Conservation (phyloP, 2,329 filamentous ascomycete species). For the Blumeria hordei region DNA sequence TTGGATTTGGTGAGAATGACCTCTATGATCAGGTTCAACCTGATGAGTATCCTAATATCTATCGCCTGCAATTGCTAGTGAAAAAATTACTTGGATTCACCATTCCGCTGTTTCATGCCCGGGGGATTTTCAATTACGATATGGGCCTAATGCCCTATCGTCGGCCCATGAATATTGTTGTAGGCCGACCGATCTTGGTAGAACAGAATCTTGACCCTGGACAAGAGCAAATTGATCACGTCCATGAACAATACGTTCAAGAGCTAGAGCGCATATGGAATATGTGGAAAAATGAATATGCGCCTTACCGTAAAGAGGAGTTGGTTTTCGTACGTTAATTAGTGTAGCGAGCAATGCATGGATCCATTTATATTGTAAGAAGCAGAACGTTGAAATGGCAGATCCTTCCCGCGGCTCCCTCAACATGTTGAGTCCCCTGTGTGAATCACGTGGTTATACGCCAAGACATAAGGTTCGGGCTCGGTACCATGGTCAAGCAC, state of each 20-base stretch:
- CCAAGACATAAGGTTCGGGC: too few relatives aligned
- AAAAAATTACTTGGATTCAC: conserved; percentile 84
- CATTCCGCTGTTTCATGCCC: conserved; percentile 67
- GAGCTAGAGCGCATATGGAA: conserved; percentile 56
- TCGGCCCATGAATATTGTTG: conserved; percentile 65
- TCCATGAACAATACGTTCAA: conserved; percentile 56
- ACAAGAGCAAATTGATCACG: conserved; percentile 50
- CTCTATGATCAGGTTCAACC: conserved; percentile 76
- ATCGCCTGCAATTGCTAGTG: conserved; percentile 58
- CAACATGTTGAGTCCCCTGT: too few relatives aligned
- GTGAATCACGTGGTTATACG: too few relatives aligned
- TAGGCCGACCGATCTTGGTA: conserved; percentile 59
- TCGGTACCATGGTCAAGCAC: too few relatives aligned
- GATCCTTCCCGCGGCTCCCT: too few relatives aligned
- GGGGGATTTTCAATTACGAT: conserved; percentile 94
- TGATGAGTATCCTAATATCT: conserved; percentile 51
- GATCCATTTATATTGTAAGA: too few relatives aligned
- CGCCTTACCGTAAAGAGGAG: conserved; percentile 27
- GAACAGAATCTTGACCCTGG: conserved; percentile 36
- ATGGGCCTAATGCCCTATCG: conserved; percentile 91
- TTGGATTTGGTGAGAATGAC: conserved; percentile 89
- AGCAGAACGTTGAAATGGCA: too few relatives aligned
- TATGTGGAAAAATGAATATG: conserved; percentile 54
- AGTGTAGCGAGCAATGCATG: too few relatives aligned
- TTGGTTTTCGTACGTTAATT: neutral